A percentile compares a stretch with the other conserved stretches of the same genome.
phyloP scores from a whole-genome alignment of 352 stramenopile species.

The Phytophthora quininea region DNA sequence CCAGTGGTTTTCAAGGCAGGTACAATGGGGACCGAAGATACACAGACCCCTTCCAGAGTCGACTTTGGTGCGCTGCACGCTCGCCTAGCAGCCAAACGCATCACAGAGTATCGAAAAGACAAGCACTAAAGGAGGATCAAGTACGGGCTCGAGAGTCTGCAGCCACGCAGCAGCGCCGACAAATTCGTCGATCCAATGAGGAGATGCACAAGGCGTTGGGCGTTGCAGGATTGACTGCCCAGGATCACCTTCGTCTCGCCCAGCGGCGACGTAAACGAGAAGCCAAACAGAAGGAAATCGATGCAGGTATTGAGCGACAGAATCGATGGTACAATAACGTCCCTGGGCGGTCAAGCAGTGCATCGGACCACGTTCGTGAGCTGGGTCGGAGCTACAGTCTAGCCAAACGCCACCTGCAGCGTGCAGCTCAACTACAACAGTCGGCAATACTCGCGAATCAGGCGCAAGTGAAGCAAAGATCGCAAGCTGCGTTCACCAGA shows the following conservation, averaged over 20 bases:
- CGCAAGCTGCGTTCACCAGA: constrained; percentile 23
- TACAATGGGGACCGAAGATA: background rate
- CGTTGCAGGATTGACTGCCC: constrained; percentile 37
- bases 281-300: constrained; percentile 17
- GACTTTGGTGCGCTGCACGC: constrained; percentile 24
- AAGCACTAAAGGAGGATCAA: constrained; percentile 13
- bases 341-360: constrained; percentile 2
- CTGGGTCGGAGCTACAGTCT: constrained; percentile 14
- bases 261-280: constrained; percentile 23
- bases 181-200: constrained; percentile 47
- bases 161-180: constrained; percentile 27
- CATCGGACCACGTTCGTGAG: constrained; percentile 22
- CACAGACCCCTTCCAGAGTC: background rate
- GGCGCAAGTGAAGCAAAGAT: constrained; percentile 26
- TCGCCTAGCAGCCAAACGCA: constrained; percentile 25
- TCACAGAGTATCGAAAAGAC: constrained; percentile 17
- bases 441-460: background rate
- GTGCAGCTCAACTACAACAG: background rate
- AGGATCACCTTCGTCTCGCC: constrained; percentile 44
- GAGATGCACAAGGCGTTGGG: constrained; percentile 46
- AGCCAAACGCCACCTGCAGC: constrained; percentile 9
- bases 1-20: background rate
- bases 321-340: constrained; percentile 49
- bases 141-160: constrained; percentile 11
- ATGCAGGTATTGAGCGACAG: constrained; percentile 26